These are phyloP conservation scores for Cicer bijugum DNA, from an alignment of 306 rosid species.

Conservation along the genomic window DNA sequence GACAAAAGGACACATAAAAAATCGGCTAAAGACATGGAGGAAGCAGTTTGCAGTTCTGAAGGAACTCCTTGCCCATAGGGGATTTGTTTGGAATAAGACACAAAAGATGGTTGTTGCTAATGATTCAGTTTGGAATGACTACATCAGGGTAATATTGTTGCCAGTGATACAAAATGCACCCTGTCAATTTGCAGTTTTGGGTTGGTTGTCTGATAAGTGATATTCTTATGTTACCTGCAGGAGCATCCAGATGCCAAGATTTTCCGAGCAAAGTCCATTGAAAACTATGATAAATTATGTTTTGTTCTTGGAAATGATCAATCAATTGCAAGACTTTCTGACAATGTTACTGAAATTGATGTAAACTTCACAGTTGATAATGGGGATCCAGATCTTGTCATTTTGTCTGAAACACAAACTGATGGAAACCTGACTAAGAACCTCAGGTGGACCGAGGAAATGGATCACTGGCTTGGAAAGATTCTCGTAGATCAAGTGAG, in stretches of 20 bases:
- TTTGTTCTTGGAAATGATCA: slow-evolving; percentile 57
- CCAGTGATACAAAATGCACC: slow-evolving; percentile 27
- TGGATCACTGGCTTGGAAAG: slow-evolving; percentile 64
- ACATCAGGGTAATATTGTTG: slow-evolving; percentile 53
- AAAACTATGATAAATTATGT: slow-evolving; percentile 57
- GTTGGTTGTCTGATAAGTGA: slow-evolving; percentile 38
- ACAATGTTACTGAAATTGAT: slow-evolving; percentile 51
- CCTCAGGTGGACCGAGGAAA: slow-evolving; percentile 61
- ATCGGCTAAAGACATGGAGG: slow-evolving; percentile 66
- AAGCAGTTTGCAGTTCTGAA: slow-evolving; percentile 62
- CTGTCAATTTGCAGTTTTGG: slow-evolving; percentile 1
- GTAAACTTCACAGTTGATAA: slow-evolving; percentile 49
- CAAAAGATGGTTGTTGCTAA: slow-evolving; percentile 60
- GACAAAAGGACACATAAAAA: slow-evolving; percentile 58
- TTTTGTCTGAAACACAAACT: slow-evolving; percentile 49
- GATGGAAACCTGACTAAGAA: slow-evolving; percentile 53
- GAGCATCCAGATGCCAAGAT: slow-evolving; percentile 57
- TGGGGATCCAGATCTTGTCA: slow-evolving; percentile 45
- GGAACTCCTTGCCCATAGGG: slow-evolving; percentile 60
- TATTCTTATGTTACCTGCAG: slow-evolving; percentile 49
- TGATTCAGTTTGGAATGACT: slow-evolving; percentile 60
- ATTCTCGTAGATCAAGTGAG: slow-evolving; percentile 58
- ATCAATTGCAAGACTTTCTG: slow-evolving; percentile 46
- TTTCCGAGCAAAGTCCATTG: slow-evolving; percentile 51
- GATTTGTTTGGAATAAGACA: slow-evolving; percentile 62